Conservation (phyloP, 495 filamentous ascomycete species). For the Podospora pseudocomata region DNA sequence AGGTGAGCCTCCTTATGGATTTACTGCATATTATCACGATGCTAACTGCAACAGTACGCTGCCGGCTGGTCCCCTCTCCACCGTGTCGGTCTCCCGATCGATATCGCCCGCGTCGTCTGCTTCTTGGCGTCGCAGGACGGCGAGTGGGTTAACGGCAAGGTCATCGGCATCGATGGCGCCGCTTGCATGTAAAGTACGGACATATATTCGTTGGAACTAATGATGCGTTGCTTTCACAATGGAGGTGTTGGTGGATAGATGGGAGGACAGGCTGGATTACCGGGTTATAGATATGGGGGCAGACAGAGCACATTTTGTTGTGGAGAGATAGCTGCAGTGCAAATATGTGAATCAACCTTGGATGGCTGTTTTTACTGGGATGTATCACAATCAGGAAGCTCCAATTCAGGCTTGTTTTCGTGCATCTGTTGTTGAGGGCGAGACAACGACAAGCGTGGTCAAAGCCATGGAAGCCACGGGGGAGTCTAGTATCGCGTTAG, state of each 20-base stretch:
- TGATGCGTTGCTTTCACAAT: background rate
- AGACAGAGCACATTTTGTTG: background rate
- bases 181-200: slow-evolving; percentile 43
- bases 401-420: too few species aligned
- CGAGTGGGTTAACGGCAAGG: slow-evolving; percentile 64
- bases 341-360: background rate
- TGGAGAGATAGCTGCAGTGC: background rate
- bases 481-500: background rate
- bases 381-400: too few species aligned
- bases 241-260: background rate
- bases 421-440: too few species aligned
- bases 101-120: slow-evolving; percentile 61
- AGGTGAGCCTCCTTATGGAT: slow-evolving; percentile 14
- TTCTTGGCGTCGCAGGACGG: slow-evolving; percentile 64
- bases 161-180: slow-evolving; percentile 45
- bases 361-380: too few species aligned
- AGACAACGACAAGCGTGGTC: too few species aligned
- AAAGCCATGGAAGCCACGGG: background rate
- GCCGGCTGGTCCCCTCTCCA: slow-evolving; percentile 55
- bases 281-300: background rate
- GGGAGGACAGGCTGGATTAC: background rate
- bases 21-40: background rate
- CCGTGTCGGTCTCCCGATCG: slow-evolving; percentile 60
- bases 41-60: slow-evolving; percentile 39
- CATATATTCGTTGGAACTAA: background rate